Conservation (phyloP, 176 grass and related monocot species). For the Dendrocalamus sinicus region DNA sequence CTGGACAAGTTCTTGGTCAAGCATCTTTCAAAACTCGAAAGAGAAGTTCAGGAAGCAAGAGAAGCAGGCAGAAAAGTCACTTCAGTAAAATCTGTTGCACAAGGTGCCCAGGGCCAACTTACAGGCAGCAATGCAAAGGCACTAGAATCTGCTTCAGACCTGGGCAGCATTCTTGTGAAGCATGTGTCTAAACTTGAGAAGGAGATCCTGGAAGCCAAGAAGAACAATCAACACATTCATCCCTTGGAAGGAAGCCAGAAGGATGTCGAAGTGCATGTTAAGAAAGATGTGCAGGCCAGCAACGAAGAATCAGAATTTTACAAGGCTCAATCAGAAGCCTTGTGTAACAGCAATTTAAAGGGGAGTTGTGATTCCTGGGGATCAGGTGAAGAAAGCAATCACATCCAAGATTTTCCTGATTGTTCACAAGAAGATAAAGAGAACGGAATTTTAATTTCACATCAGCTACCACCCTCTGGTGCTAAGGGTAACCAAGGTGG, state of each 20-base stretch:
- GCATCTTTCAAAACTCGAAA: slow-evolving; percentile 72
- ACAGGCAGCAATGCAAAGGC: slow-evolving; percentile 4
- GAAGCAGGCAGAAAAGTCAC: slow-evolving; percentile 44
- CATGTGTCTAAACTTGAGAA: slow-evolving; percentile 67
- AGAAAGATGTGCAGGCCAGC: slow-evolving; percentile 16
- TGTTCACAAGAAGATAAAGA: slow-evolving; percentile 57
- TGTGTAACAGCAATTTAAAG: slow-evolving; percentile 23
- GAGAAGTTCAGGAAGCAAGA: slow-evolving; percentile 68
- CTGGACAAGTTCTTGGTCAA: slow-evolving; percentile 95
- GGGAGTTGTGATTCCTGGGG: slow-evolving; percentile 12
- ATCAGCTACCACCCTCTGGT: slow-evolving; percentile 47
- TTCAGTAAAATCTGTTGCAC: slow-evolving; percentile 28
- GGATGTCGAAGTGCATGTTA: slow-evolving; percentile 23
- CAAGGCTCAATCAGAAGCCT: slow-evolving; percentile 36
- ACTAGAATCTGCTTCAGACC: slow-evolving; percentile 40
- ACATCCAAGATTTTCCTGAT: slow-evolving; percentile 1
- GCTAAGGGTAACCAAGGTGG: slow-evolving; percentile 35
- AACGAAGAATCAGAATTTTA: slow-evolving; percentile 35
- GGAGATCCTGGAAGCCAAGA: slow-evolving; percentile 68
- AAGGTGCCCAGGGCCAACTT: slow-evolving; percentile 24
- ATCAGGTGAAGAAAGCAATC: slow-evolving; percentile 38
- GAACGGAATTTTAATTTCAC: slow-evolving; percentile 39
- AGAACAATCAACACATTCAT: slow-evolving; percentile 21
- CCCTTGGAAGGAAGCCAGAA: slow-evolving; percentile 27
- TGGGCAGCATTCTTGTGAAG: slow-evolving; percentile 65